Percentiles rank a stretch among this genome's conserved stretches.
phyloP scores from a whole-genome alignment of 1,284 basidiomycete genomes.

The Moniliella sp. region DNA sequence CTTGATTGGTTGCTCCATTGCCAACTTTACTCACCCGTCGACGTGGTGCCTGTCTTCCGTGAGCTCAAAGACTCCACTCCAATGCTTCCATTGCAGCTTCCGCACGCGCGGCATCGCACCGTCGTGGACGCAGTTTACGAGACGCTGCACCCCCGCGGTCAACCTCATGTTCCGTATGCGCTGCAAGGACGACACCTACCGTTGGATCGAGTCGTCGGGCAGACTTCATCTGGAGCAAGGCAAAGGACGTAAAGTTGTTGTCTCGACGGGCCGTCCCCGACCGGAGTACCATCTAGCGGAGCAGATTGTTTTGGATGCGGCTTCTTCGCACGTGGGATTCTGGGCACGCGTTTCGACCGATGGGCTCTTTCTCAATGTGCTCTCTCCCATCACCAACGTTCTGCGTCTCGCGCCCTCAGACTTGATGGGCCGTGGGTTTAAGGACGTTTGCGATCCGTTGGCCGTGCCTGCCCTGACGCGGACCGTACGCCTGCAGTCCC shows the following conservation, averaged over 20 bases:
- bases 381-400: constrained; percentile 11
- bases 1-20: constrained; percentile 55
- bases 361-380: constrained; percentile 15
- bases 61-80: constrained; percentile 60
- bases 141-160: constrained; percentile 20
- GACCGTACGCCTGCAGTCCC: constrained; percentile 10
- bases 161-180: constrained; percentile 24
- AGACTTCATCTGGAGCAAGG: constrained; percentile 27
- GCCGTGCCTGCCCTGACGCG: constrained; percentile 14
- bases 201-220: constrained; percentile 22
- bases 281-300: constrained; percentile 23
- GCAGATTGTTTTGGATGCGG: constrained; percentile 12
- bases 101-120: constrained; percentile 20
- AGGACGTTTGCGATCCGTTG: constrained; percentile 14
- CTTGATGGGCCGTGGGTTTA: constrained; percentile 15
- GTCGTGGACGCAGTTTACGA: constrained; percentile 18
- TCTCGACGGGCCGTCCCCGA: constrained; percentile 17
- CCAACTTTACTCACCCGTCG: constrained; percentile 62
- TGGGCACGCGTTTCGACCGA: constrained; percentile 23
- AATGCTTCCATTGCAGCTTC: constrained; percentile 30
- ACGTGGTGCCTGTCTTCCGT: constrained; percentile 70
- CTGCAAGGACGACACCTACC: constrained; percentile 17
- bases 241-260: constrained; percentile 26
- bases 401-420: constrained; percentile 7
- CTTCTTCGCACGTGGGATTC: constrained; percentile 10